Conservation (phyloP, 495 filamentous ascomycete genomes). For the Xylaria venustula region DNA sequence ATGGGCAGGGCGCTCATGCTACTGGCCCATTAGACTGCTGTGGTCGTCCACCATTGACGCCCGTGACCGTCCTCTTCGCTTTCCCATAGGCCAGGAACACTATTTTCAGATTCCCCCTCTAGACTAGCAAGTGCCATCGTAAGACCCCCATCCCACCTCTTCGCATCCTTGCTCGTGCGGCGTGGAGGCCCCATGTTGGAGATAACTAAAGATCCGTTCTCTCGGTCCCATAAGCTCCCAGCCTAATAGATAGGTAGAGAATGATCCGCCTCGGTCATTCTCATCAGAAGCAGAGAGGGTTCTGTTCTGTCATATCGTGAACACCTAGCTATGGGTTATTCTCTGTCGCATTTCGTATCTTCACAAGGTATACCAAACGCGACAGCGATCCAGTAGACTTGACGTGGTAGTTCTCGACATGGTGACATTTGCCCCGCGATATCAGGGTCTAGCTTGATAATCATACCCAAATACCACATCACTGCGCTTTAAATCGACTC, state of each 20-base stretch:
- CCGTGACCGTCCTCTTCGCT: slow-evolving; percentile 1
- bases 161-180: not conserved
- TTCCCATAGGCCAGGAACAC: slow-evolving; percentile 5
- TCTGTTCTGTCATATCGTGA: not conserved
- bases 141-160: slow-evolving; percentile 6
- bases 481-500: not conserved
- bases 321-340: not conserved
- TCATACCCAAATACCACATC: not conserved
- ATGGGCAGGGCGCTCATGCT: not conserved
- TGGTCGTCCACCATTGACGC: not conserved
- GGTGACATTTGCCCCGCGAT: not conserved
- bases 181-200: slow-evolving; percentile 4
- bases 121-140: not conserved
- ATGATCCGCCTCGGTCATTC: not conserved
- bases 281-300: not conserved
- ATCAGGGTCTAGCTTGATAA: not conserved
- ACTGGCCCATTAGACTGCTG: not conserved
- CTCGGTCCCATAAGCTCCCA: slow-evolving; percentile 4
- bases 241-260: not conserved
- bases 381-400: not conserved
- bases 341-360: not conserved
- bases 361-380: not conserved
- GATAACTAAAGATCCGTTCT: not conserved
- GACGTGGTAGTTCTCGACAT: not conserved
- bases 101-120: not conserved